Evolutionary conservation across 345 rosid genomes (phyloP).

Genomic region (Moricandia arvensis): DNA sequence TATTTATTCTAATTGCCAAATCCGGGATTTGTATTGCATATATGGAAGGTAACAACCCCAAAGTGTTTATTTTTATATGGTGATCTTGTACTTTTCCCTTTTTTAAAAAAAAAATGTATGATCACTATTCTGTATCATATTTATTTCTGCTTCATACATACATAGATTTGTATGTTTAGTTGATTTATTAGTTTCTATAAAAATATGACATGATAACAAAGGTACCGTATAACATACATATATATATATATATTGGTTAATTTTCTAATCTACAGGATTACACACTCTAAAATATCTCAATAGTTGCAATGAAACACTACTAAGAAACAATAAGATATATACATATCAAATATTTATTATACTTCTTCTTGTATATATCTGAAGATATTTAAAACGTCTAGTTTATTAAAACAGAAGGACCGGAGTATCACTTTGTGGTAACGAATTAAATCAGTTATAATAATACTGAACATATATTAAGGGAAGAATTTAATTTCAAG

Average conservation of each 20-base stretch:
- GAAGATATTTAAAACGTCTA: background rate
- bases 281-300: too few relatives aligned
- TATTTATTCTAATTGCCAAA: slow-evolving; percentile 25
- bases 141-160: background rate
- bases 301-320: background rate
- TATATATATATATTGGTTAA: too few relatives aligned
- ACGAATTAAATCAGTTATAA: background rate
- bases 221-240: background rate
- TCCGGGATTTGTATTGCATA: slow-evolving; percentile 35
- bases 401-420: too few relatives aligned
- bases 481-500: background rate
- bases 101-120: background rate
- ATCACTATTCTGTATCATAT: background rate
- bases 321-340: background rate
- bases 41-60: slow-evolving; percentile 18
- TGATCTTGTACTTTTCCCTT: background rate
- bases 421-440: background rate
- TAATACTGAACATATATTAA: background rate
- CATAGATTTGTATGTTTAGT: background rate
- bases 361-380: background rate
- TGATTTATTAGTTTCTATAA: background rate
- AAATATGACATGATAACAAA: background rate
- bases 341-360: background rate
- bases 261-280: background rate
- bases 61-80: background rate